Evolutionary conservation across 2,329 filamentous ascomycete species (phyloP).

Genomic region (Hypoxylon sp.): DNA sequence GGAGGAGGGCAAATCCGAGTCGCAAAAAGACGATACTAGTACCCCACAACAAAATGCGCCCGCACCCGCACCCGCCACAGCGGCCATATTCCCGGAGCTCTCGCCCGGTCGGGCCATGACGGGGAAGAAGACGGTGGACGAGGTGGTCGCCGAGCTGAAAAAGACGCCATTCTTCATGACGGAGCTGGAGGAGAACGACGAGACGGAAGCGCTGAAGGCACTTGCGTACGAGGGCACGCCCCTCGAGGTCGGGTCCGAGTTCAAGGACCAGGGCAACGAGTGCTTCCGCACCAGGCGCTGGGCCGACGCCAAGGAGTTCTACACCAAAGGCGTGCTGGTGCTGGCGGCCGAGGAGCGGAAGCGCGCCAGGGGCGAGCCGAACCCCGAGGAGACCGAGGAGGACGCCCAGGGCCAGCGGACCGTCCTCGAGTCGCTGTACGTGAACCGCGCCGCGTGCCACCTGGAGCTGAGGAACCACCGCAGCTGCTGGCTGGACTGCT

Average conservation of each 20-base stretch:
- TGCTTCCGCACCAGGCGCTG: constrained; percentile 77
- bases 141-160: constrained; percentile 66
- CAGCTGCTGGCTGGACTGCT: constrained; percentile 85
- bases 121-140: constrained; percentile 60
- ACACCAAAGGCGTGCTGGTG: constrained; percentile 83
- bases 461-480: constrained; percentile 89
- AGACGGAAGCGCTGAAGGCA: constrained; percentile 86
- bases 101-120: constrained; percentile 55
- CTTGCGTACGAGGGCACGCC: constrained; percentile 93
- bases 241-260: constrained; percentile 81
- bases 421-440: constrained; percentile 78
- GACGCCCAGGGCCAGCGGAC: constrained; percentile 61
- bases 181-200: constrained; percentile 82
- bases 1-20: constrained; percentile 16
- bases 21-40: constrained; percentile 19
- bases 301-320: constrained; percentile 89
- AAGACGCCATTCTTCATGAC: constrained; percentile 93
- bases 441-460: constrained; percentile 91
- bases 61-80: constrained; percentile 7
- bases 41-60: constrained; percentile 28
- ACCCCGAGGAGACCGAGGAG: constrained; percentile 53
- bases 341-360: constrained; percentile 70
- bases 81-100: constrained; percentile 51
- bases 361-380: constrained; percentile 51
- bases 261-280: constrained; percentile 94